Conservation (phyloP, 371 early-diverging fungal genomes). For the Cokeromyces recurvatus region DNA sequence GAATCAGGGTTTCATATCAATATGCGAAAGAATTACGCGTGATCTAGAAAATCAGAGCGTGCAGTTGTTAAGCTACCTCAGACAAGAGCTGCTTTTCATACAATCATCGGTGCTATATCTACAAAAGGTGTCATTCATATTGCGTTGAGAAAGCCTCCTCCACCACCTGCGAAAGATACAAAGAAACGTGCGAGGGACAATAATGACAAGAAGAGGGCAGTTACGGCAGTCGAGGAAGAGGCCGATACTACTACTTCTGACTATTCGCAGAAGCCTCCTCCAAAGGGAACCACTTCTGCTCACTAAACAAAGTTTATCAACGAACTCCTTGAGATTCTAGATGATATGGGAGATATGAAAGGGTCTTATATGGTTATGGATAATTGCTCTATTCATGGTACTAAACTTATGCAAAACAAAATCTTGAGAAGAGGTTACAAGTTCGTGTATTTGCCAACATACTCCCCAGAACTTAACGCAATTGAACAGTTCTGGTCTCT, state of each 20-base stretch:
- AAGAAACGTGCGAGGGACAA: slow-evolving; percentile 8
- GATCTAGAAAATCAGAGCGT: slow-evolving; percentile 7
- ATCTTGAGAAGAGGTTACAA: slow-evolving; percentile 8
- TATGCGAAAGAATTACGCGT: slow-evolving; percentile 2
- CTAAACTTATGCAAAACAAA: slow-evolving; percentile 11
- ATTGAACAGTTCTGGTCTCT: too few species aligned
- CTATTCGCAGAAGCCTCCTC: slow-evolving; percentile 2
- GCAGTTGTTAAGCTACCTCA: slow-evolving; percentile 10
- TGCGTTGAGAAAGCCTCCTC: slow-evolving; percentile 8
- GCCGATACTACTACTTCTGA: slow-evolving; percentile 3
- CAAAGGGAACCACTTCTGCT: slow-evolving; percentile 6
- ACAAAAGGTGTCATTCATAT: slow-evolving; percentile 8
- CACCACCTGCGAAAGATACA: slow-evolving; percentile 9
- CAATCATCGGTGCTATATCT: slow-evolving; percentile 9
- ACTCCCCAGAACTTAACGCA: too few species aligned
- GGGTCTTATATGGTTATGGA: slow-evolving; percentile 8
- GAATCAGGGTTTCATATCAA: slow-evolving; percentile 6
- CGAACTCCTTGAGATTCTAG: slow-evolving; percentile 6
- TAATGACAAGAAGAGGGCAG: slow-evolving; percentile 16
- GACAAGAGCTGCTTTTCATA: slow-evolving; percentile 11
- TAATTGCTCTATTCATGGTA: slow-evolving; percentile 5
- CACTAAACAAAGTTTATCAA: slow-evolving; percentile 5
- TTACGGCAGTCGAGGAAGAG: too few species aligned
- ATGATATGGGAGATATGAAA: slow-evolving; percentile 10
- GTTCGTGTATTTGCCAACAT: slow-evolving; percentile 5